Conservation (phyloP, 2,329 filamentous ascomycete species). For the Colletotrichum sp. region DNA sequence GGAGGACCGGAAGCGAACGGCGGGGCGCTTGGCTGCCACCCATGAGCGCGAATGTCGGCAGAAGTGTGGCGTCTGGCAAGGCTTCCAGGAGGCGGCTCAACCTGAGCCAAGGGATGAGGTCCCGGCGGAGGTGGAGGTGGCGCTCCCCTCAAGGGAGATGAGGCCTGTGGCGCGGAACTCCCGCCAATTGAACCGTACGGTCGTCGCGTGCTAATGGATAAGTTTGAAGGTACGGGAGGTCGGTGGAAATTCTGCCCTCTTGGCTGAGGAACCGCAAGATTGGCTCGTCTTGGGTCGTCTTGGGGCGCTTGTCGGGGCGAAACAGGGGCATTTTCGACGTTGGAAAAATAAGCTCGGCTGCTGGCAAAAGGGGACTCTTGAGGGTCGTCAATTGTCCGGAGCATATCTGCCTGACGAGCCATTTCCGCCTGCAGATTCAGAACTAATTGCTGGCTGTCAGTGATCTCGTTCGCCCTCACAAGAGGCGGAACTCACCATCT, state of each 20-base stretch:
- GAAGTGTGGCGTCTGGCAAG: slow-evolving; percentile 88
- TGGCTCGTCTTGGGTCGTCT: slow-evolving; percentile 79
- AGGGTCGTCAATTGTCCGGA: slow-evolving; percentile 64
- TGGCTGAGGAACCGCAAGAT: slow-evolving; percentile 64
- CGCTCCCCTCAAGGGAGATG: slow-evolving; percentile 74
- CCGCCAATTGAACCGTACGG: slow-evolving; percentile 87
- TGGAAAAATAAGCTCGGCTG: slow-evolving; percentile 69
- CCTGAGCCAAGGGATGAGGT: slow-evolving; percentile 68
- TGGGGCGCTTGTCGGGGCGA: slow-evolving; percentile 88
- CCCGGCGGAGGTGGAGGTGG: slow-evolving; percentile 66
- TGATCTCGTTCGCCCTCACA: not conserved
- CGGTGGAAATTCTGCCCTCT: slow-evolving; percentile 70
- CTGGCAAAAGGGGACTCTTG: slow-evolving; percentile 70
- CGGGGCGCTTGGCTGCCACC: slow-evolving; percentile 65
- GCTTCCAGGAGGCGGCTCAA: slow-evolving; percentile 68
- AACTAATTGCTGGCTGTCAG: slow-evolving; percentile 40
- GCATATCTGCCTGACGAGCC: slow-evolving; percentile 62
- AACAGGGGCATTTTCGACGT: slow-evolving; percentile 76
- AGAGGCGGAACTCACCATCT: slow-evolving; percentile 67
- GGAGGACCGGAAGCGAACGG: slow-evolving; percentile 50
- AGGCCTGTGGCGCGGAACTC: slow-evolving; percentile 69
- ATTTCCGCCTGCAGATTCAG: slow-evolving; percentile 62
- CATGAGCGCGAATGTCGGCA: slow-evolving; percentile 90
- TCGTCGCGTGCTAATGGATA: slow-evolving; percentile 75
- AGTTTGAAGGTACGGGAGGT: slow-evolving; percentile 79